A percentile compares a stretch with the other conserved stretches of the same genome.
Conservation (phyloP, 306 rosid genomes). For the Alnus glutinosa region DNA sequence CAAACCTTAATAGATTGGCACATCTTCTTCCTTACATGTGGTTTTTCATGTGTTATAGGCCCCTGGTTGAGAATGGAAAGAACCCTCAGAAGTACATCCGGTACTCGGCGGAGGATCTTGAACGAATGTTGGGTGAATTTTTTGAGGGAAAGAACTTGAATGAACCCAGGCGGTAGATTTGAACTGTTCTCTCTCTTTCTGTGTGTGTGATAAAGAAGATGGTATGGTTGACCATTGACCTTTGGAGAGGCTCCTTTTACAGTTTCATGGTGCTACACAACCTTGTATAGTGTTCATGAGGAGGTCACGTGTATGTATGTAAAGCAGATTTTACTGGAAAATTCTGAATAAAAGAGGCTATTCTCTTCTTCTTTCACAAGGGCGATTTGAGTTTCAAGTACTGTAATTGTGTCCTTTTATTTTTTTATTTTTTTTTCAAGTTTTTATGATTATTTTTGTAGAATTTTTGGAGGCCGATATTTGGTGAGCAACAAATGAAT, state of each 20-base stretch:
- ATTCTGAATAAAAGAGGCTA: background rate
- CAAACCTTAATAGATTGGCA: background rate
- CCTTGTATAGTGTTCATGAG: background rate
- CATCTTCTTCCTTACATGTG: conserved; percentile 20
- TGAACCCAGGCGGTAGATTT: conserved; percentile 59
- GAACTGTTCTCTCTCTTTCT: background rate
- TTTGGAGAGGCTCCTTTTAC: background rate
- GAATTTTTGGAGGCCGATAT: no score
- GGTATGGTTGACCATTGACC: background rate
- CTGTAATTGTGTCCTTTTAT: background rate
- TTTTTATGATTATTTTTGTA: background rate
- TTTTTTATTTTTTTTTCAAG: background rate
- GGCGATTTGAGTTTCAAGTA: no score
- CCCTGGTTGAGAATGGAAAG: conserved; percentile 85
- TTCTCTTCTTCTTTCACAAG: background rate
- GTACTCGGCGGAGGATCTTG: conserved; percentile 85
- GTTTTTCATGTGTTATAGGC: conserved; percentile 44
- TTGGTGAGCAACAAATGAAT: background rate
- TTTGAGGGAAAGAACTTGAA: conserved; percentile 83
- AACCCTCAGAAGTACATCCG: conserved; percentile 81
- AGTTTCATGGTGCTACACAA: background rate
- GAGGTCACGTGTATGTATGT: no score
- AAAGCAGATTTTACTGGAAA: background rate
- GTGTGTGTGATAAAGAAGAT: background rate
- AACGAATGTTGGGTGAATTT: conserved; percentile 90